Evolutionary conservation across 2,329 filamentous ascomycete species (phyloP).

Genomic region (Diaporthe sp.): DNA sequence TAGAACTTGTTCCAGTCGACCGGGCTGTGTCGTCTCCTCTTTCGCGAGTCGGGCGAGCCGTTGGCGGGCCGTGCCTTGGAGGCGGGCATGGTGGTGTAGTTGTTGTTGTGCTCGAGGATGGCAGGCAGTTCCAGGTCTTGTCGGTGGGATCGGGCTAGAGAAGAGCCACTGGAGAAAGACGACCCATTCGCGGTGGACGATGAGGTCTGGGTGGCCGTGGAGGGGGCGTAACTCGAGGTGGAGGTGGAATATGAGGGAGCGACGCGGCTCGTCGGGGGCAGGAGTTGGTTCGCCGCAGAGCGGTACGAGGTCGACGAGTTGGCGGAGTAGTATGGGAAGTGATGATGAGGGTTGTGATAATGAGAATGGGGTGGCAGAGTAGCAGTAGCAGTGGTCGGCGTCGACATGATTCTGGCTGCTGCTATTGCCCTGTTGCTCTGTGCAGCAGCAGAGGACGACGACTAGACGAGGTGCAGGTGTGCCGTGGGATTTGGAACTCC

Average conservation of each 20-base stretch:
- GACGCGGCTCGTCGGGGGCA: conserved; percentile 55
- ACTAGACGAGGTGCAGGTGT: conserved; percentile 7
- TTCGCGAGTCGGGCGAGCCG: conserved; percentile 52
- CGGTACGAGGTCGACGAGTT: conserved; percentile 55
- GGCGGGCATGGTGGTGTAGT: conserved; percentile 54
- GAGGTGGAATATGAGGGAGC: conserved; percentile 46
- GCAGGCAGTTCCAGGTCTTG: conserved; percentile 41
- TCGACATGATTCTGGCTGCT: conserved; percentile 73
- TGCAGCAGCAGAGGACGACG: conserved; percentile 26
- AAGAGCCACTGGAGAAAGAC: conserved; percentile 37
- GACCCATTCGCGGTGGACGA: conserved; percentile 43
- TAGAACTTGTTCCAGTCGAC: conserved; percentile 83
- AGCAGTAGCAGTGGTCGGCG: conserved; percentile 81
- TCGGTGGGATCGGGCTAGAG: conserved; percentile 38
- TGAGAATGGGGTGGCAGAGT: conserved; percentile 78
- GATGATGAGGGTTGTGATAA: conserved; percentile 73
- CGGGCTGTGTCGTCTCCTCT: conserved; percentile 71
- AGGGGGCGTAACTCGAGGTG: conserved; percentile 40
- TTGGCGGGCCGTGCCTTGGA: conserved; percentile 45
- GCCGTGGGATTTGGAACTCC: conserved; percentile 22
- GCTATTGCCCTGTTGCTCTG: conserved; percentile 31
- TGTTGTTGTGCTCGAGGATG: conserved; percentile 47
- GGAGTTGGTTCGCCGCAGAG: conserved; percentile 50
- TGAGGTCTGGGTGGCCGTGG: conserved; percentile 43
- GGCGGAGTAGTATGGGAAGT: conserved; percentile 61